Conservation (phyloP, 1,284 basidiomycete genomes). For the Dichomitus squalens region DNA sequence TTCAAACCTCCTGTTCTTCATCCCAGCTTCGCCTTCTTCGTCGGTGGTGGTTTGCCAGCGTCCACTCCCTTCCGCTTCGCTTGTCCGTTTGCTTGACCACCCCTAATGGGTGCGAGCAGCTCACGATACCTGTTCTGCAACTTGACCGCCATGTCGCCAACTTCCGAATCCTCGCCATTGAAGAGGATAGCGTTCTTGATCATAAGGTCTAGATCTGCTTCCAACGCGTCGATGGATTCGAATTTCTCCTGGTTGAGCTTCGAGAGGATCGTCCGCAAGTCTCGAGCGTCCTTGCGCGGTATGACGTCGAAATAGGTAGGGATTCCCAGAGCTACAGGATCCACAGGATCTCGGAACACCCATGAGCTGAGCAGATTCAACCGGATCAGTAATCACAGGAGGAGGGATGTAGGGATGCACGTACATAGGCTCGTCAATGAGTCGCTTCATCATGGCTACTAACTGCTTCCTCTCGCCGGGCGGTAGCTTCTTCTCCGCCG, state of each 20-base stretch:
- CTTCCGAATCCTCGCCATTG: conserved; percentile 81
- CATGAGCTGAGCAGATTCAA: conserved; percentile 51
- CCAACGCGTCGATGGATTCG: conserved; percentile 74
- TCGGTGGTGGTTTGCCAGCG: conserved; percentile 60
- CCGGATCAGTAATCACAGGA: neutral
- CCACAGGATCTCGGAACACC: conserved; percentile 86
- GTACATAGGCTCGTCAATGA: conserved; percentile 75
- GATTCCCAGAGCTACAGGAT: conserved; percentile 74
- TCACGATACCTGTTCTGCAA: conserved; percentile 55
- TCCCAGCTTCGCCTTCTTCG: conserved; percentile 64
- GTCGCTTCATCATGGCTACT: conserved; percentile 68
- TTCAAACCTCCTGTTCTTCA: conserved; percentile 18
- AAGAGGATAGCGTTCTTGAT: conserved; percentile 83
- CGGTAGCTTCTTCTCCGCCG: conserved; percentile 73
- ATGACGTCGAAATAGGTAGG: conserved; percentile 86
- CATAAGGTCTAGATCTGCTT: conserved; percentile 86
- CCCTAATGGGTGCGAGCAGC: conserved; percentile 50
- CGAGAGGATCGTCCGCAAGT: conserved; percentile 80
- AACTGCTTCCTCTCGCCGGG: conserved; percentile 84
- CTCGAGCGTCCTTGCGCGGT: conserved; percentile 83
- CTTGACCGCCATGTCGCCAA: conserved; percentile 60
- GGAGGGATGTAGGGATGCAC: conserved; percentile 31
- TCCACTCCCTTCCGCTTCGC: conserved; percentile 69
- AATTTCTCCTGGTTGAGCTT: conserved; percentile 88
- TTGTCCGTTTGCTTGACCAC: conserved; percentile 42